phyloP scores from a whole-genome alignment of 1,139 yeast species.

The Meyerozyma guilliermondii region DNA sequence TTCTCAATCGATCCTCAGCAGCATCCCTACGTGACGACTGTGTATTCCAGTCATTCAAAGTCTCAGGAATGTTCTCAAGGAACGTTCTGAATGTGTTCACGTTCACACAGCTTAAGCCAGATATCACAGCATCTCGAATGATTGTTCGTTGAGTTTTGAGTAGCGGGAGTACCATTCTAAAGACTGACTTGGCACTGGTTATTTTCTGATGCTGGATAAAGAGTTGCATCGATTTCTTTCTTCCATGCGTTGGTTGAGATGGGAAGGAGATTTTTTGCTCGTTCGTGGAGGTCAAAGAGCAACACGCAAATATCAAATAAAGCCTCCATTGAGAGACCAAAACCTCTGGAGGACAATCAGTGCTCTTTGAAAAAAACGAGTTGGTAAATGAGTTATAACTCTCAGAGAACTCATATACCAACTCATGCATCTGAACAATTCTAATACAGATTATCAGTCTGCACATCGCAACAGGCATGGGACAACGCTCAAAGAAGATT shows the following conservation, averaged over 20 bases:
- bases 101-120: slow-evolving; percentile 85
- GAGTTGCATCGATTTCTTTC: slow-evolving; percentile 72
- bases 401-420: slow-evolving; percentile 60
- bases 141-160: slow-evolving; percentile 66
- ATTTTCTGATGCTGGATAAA: slow-evolving; percentile 87
- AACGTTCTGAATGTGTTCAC: slow-evolving; percentile 82
- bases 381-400: slow-evolving; percentile 39
- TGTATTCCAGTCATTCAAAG: slow-evolving; percentile 55
- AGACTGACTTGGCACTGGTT: slow-evolving; percentile 87
- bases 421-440: slow-evolving; percentile 84
- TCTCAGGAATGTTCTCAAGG: slow-evolving; percentile 69
- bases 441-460: slow-evolving; percentile 90
- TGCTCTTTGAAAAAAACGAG: slow-evolving; percentile 30
- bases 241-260: slow-evolving; percentile 52
- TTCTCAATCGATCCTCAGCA: slow-evolving; percentile 50
- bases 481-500: slow-evolving; percentile 74
- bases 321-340: slow-evolving; percentile 85
- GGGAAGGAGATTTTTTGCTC: slow-evolving; percentile 74
- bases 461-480: slow-evolving; percentile 90
- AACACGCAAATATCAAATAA: slow-evolving; percentile 85
- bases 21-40: slow-evolving; percentile 27
- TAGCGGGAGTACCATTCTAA: slow-evolving; percentile 81
- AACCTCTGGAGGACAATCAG: slow-evolving; percentile 56
- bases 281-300: slow-evolving; percentile 83
- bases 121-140: slow-evolving; percentile 78